phyloP scores from a whole-genome alignment of 345 rosid genomes.

The Salix caprea region DNA sequence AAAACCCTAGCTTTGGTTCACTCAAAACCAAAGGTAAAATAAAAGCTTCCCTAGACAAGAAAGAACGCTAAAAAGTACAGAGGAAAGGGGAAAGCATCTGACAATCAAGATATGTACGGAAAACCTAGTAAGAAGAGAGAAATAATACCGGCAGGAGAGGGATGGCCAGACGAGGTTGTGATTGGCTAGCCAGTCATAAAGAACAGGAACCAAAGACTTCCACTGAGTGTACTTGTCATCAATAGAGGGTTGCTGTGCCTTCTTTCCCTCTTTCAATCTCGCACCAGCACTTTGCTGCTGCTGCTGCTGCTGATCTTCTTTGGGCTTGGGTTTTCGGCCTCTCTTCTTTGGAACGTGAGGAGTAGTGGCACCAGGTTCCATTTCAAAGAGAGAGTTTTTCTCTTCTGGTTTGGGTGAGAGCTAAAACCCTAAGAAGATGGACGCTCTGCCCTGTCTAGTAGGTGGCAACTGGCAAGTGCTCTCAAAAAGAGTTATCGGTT shows the following conservation, averaged over 20 bases:
- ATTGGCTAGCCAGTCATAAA: constrained; percentile 97
- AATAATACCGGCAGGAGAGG: constrained; percentile 84
- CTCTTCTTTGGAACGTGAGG: constrained; percentile 55
- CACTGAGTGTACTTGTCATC: constrained; percentile 94
- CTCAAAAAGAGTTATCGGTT: no score
- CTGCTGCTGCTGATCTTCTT: constrained; percentile 58
- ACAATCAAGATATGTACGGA: background rate
- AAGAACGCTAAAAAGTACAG: background rate
- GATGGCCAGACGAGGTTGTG: constrained; percentile 99
- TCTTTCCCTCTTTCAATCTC: constrained; percentile 41
- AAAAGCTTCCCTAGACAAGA: background rate
- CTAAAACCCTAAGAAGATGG: background rate
- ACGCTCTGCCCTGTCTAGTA: background rate
- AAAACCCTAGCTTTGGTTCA: background rate
- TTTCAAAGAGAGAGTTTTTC: background rate
- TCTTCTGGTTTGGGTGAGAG: background rate
- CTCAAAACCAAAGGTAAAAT: background rate
- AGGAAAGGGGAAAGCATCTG: background rate
- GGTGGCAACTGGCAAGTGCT: background rate
- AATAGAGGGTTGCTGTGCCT: constrained; percentile 46
- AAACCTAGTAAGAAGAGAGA: background rate
- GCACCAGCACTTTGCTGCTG: constrained; percentile 21
- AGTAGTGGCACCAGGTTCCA: constrained; percentile 3
- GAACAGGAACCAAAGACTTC: constrained; percentile 92
- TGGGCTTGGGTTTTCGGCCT: constrained; percentile 87